A percentile compares a stretch with the other conserved stretches of the same genome.
Conservation (phyloP, 2,329 filamentous ascomycete genomes). For the Microcera coccophila region DNA sequence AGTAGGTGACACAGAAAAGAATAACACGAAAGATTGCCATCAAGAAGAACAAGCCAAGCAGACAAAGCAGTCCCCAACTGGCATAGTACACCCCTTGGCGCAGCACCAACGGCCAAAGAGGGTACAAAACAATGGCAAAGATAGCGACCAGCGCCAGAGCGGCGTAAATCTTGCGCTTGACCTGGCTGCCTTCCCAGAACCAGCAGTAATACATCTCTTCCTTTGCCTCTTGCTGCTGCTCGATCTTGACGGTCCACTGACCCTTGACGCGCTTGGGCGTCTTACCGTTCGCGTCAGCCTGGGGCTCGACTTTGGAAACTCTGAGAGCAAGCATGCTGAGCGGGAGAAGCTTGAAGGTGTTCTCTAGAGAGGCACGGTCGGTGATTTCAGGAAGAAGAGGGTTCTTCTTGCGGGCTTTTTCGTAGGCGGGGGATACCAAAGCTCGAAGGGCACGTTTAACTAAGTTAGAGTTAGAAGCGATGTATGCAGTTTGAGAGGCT, state of each 20-base stretch:
- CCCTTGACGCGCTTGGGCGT: constrained; percentile 89
- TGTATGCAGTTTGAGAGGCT: not conserved
- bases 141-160: constrained; percentile 76
- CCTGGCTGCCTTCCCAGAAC: constrained; percentile 90
- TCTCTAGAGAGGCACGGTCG: constrained; percentile 84
- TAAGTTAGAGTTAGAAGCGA: constrained; percentile 34
- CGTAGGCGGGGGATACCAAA: constrained; percentile 82
- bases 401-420: constrained; percentile 86
- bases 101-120: constrained; percentile 88
- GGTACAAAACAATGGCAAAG: constrained; percentile 89
- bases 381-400: constrained; percentile 81
- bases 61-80: constrained; percentile 84
- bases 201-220: constrained; percentile 94
- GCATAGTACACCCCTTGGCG: constrained; percentile 96
- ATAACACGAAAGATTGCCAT: constrained; percentile 98
- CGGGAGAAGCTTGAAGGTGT: constrained; percentile 90
- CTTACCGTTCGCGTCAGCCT: constrained; percentile 62
- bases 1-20: constrained; percentile 89
- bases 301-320: constrained; percentile 69
- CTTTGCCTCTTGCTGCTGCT: constrained; percentile 86
- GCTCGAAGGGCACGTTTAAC: constrained; percentile 95
- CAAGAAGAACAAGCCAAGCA: constrained; percentile 89
- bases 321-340: constrained; percentile 91
- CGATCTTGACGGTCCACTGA: constrained; percentile 91
- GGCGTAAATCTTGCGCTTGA: constrained; percentile 91